Conservation (phyloP, 2,329 filamentous ascomycete species). For the Arachnomyces sp. region DNA sequence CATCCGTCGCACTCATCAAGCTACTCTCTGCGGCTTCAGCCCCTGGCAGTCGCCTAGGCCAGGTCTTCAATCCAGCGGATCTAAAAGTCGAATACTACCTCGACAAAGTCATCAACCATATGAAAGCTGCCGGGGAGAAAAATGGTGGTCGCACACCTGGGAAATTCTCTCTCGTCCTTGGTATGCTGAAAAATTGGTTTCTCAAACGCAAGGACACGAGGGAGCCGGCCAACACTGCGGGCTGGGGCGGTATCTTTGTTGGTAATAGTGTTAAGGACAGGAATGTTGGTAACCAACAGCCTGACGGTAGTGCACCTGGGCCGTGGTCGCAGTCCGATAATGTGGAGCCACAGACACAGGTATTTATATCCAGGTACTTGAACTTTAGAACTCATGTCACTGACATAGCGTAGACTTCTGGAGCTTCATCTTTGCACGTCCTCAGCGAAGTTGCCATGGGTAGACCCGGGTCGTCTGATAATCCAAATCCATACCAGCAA, state of each 20-base stretch:
- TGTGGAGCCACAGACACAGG: constrained; percentile 6
- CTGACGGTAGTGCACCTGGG: no score
- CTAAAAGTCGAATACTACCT: constrained; percentile 60
- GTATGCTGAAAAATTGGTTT: constrained; percentile 65
- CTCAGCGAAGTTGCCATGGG: constrained; percentile 36
- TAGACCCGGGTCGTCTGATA: constrained; percentile 13
- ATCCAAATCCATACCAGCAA: no score
- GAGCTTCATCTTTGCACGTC: constrained; percentile 28
- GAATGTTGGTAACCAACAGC: no score
- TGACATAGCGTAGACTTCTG: constrained; percentile 9
- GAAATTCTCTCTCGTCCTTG: constrained; percentile 63
- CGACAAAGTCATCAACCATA: constrained; percentile 60
- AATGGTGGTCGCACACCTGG: constrained; percentile 57
- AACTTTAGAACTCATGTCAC: constrained; percentile 5
- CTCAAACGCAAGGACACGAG: constrained; percentile 38
- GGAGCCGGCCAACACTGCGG: no score
- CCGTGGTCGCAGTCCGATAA: background rate
- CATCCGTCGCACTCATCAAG: constrained; percentile 64
- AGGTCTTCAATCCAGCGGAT: constrained; percentile 58
- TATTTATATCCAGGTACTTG: background rate
- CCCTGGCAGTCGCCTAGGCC: constrained; percentile 58
- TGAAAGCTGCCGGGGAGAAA: constrained; percentile 54
- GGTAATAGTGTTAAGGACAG: no score
- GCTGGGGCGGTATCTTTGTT: no score
- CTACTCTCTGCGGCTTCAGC: constrained; percentile 60